A percentile compares a stretch with the other conserved stretches of the same genome.
Conservation (phyloP, 2,329 filamentous ascomycete genomes). For the Rutstroemia sp. region DNA sequence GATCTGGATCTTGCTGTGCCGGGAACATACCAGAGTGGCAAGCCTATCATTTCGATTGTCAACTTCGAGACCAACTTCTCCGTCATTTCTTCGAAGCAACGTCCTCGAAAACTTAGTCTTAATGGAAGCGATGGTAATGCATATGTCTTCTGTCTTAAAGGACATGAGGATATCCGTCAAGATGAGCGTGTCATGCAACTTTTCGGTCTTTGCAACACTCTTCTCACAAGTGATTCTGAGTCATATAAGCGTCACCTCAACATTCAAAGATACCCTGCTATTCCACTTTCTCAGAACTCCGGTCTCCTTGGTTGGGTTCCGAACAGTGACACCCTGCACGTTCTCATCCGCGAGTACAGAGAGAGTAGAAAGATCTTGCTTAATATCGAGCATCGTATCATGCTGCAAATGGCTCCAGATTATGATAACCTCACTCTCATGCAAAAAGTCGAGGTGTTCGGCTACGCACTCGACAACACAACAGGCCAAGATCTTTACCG, state of each 20-base stretch:
- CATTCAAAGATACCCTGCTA: constrained; percentile 94
- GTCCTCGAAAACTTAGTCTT: constrained; percentile 81
- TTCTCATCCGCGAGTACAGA: constrained; percentile 93
- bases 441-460: constrained; percentile 99
- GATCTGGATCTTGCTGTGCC: constrained; percentile 93
- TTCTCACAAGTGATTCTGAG: constrained; percentile 88
- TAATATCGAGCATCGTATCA: constrained; percentile 98
- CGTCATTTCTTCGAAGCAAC: constrained; percentile 95
- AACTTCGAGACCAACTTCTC: constrained; percentile 85
- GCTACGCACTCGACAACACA: constrained; percentile 97
- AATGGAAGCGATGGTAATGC: constrained; percentile 81
- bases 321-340: constrained; percentile 94
- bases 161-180: constrained; percentile 98
- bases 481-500: constrained; percentile 98
- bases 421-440: constrained; percentile 98
- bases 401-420: constrained; percentile 99
- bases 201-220: constrained; percentile 94
- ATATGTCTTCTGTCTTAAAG: constrained; percentile 90
- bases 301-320: constrained; percentile 94
- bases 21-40: constrained; percentile 78
- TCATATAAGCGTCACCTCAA: constrained; percentile 95
- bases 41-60: constrained; percentile 73
- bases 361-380: constrained; percentile 95
- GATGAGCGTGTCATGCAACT: constrained; percentile 99
- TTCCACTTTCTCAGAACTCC: constrained; percentile 92